Evolutionary conservation across 2,329 filamentous ascomycete species (phyloP).

Genomic region (Zymoseptoria brevis): DNA sequence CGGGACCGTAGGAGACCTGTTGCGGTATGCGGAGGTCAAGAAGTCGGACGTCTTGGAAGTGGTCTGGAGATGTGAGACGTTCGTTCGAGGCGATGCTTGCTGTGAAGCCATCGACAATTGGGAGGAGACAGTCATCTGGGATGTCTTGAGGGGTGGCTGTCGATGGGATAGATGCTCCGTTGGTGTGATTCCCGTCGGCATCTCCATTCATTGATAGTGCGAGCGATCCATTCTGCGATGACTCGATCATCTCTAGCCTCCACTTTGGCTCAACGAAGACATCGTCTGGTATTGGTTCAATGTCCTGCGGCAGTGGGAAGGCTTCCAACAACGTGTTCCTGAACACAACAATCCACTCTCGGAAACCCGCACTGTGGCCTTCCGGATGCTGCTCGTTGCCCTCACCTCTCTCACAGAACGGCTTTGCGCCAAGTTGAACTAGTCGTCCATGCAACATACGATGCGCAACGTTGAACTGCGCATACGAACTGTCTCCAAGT

Average conservation of each 20-base stretch:
- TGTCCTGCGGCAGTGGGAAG: slow-evolving; percentile 60
- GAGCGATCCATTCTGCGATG: not conserved
- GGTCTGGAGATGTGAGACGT: slow-evolving; percentile 63
- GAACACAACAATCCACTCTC: slow-evolving; percentile 46
- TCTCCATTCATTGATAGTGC: too few relatives aligned
- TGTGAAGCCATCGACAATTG: slow-evolving; percentile 49
- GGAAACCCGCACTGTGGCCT: slow-evolving; percentile 51
- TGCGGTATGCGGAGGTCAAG: slow-evolving; percentile 51
- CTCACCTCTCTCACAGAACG: slow-evolving; percentile 72
- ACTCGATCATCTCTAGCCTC: slow-evolving; percentile 40
- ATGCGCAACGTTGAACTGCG: slow-evolving; percentile 87
- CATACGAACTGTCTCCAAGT: slow-evolving; percentile 88
- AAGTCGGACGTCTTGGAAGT: slow-evolving; percentile 92
- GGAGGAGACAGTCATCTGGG: slow-evolving; percentile 35
- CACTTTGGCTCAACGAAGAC: slow-evolving; percentile 70
- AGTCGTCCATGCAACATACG: slow-evolving; percentile 81
- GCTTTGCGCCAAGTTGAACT: slow-evolving; percentile 69
- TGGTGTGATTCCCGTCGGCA: not conserved
- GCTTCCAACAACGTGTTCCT: slow-evolving; percentile 56
- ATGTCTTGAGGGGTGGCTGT: not conserved
- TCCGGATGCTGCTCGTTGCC: slow-evolving; percentile 91
- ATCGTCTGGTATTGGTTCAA: slow-evolving; percentile 64
- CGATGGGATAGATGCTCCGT: not conserved
- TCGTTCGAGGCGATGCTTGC: slow-evolving; percentile 58
- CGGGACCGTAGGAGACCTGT: slow-evolving; percentile 52